Base-by-base conservation (phyloP, 2,329 filamentous ascomycete genomes). In the Colletotrichum sp. region DNA sequence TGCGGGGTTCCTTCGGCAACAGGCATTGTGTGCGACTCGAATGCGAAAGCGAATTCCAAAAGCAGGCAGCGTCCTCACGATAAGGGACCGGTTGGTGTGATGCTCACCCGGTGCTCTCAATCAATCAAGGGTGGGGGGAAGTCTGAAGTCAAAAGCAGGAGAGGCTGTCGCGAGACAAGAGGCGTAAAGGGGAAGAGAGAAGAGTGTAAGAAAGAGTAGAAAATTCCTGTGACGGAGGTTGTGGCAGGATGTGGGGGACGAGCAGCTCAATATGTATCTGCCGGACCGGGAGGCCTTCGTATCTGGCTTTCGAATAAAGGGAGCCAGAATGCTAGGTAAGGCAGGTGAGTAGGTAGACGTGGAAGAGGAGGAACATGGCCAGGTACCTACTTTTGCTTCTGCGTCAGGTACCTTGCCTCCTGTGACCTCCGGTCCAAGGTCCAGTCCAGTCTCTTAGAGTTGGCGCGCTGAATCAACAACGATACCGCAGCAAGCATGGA, bases 1-100 rank as follows among this genome's bases (percentile, higher is more conserved):
- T 93, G 93, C 71, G 95, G 95, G 79, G 89, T 90, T 84, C 90
- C 89, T 80, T 94, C 92, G 80, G 91, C 91, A 83, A 90, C 91
- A 83, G 95, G 95, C 95, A 98, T 98, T 81, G 85, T 92, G 89
- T 81, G 57, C 32, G 16, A 75, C 69, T 75, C 39, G 61, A 27
- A 44, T 19, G 57, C 15, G 32, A 39, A 59, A 36, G 28, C 32
- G 27, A 19, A 64, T 57, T 36, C 19, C 63, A 60, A 64, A 61
- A 32, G 57, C 68, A 68, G 52, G 30, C 61, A 72, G 57, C 36
- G 68, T 55, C 63, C 69, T 75, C 57, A 36, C 34, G 68, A 63
- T 44, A 27, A 44, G 22, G 60, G 36, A 55, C 60, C 44, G 48
- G 36, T 61, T 59, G 25, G 28, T 16, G 44, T 65, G 8, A 22